Evolutionary conservation across 1,284 basidiomycete species (phyloP).

Genomic region (Puccinia hordei): DNA sequence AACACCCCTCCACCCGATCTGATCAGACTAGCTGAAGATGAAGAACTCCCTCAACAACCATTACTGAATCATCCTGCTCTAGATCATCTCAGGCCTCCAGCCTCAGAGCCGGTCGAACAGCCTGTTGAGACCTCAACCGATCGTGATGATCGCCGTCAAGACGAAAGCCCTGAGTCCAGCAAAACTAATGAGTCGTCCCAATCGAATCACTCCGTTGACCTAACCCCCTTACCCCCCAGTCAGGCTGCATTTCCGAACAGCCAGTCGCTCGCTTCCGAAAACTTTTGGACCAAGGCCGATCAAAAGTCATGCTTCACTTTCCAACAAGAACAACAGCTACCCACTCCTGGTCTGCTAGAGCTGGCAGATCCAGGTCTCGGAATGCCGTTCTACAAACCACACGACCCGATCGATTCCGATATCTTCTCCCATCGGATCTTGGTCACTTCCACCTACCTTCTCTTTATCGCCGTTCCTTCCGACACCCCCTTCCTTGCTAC

Average conservation of each 20-base stretch:
- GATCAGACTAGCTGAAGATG: slow-evolving; percentile 43
- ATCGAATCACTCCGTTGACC: not conserved
- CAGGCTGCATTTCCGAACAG: not conserved
- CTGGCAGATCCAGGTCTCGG: slow-evolving; percentile 32
- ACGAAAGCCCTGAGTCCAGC: not conserved
- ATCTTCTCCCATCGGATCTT: slow-evolving; percentile 46
- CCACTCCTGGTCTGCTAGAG: slow-evolving; percentile 24
- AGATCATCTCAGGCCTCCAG: slow-evolving; percentile 74
- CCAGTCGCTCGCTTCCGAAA: not conserved
- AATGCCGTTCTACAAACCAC: slow-evolving; percentile 31
- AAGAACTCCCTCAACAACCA: slow-evolving; percentile 29
- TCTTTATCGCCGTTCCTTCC: slow-evolving; percentile 20
- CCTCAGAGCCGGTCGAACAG: not conserved
- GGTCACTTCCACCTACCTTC: slow-evolving; percentile 27
- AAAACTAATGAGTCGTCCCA: slow-evolving; percentile 73
- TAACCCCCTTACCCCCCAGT: not conserved
- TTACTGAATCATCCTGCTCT: slow-evolving; percentile 16
- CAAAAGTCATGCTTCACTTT: slow-evolving; percentile 61
- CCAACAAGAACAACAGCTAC: not conserved
- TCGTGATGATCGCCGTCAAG: slow-evolving; percentile 61
- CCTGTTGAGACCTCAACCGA: slow-evolving; percentile 67
- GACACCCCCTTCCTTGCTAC: slow-evolving; percentile 2
- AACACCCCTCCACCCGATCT: slow-evolving; percentile 80
- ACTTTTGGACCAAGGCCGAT: too few relatives aligned
- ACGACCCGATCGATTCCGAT: slow-evolving; percentile 29